Base-by-base conservation (phyloP, 441 rosid genomes). In the Syzygium syzygioides region DNA sequence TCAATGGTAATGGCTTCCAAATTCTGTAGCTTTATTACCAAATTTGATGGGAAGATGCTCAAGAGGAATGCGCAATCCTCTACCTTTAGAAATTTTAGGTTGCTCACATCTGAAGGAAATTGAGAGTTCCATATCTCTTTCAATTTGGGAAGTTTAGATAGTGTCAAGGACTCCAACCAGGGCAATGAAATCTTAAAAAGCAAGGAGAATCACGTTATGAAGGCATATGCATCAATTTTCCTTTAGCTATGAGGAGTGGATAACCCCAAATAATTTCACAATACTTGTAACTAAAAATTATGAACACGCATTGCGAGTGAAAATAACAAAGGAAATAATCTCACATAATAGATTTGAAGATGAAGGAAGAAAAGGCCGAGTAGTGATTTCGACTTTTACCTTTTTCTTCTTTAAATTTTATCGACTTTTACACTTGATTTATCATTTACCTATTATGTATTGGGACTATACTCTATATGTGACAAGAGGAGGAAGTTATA, bases 281-380 rank as follows among this genome's bases (percentile, higher is more conserved):
- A 66, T 66, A 41, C 37, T 64, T 1, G 4, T 30, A 17, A 30
- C 41, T 2, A n/a, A 19, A n/a, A n/a, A 3, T 1, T 1, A 0
- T 56, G 60, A 0, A 26, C 17, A 32, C 2, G 0, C 1, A 0
- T 17, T 17, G 2, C 41, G 9, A 17, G 23, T 8, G 6, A 66
- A 17, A 17, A 17, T 4, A 17, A 15, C 0, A 17, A 0, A 30
- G 1, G 11, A 30, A 7, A 64, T 64, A 15, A 30, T 64, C 20
- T n/a, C 9, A 3, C 0, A 14, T 0, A 1, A 60, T 5, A 13
- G 20, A 6, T 3, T 3, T 4, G 17, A 14, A 15, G 3, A 15
- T 4, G 30, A 64, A 30, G 5, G 20, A 8, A 30, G 19, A 14
- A 14, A 17, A 62, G 7, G 11, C 1, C 0, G 3, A 1, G 25